Evolutionary conservation across 352 stramenopile species (phyloP).

Genomic region (Phytophthora cryptogea): DNA sequence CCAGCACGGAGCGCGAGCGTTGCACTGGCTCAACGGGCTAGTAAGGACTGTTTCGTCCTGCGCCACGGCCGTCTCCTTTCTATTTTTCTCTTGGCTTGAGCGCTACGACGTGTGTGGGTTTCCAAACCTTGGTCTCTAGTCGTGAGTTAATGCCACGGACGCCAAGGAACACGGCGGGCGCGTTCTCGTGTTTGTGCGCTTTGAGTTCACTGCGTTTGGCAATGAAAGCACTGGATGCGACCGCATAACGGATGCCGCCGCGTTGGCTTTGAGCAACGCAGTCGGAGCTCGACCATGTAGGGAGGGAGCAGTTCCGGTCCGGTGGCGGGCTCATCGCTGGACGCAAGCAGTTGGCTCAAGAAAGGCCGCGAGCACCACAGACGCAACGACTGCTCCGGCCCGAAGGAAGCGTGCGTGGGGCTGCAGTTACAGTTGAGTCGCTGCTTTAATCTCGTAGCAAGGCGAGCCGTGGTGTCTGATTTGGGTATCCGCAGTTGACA

Average conservation of each 20-base stretch:
- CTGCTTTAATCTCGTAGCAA: neutral
- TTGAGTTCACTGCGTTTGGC: neutral
- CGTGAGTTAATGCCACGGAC: constrained; percentile 13
- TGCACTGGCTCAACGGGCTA: constrained; percentile 29
- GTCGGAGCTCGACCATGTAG: neutral
- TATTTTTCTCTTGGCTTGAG: constrained; percentile 24
- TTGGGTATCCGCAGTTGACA: constrained; percentile 1
- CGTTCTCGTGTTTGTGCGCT: constrained; percentile 13
- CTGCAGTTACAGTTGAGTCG: neutral
- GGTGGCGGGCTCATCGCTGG: constrained; percentile 11
- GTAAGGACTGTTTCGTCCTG: constrained; percentile 38
- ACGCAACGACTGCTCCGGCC: neutral
- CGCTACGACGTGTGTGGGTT: neutral
- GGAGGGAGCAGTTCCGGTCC: neutral
- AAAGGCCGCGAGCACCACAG: constrained; percentile 6
- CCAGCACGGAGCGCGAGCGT: constrained; percentile 16
- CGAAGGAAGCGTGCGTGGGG: constrained; percentile 1
- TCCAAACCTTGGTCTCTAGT: neutral
- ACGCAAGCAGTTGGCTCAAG: constrained; percentile 14
- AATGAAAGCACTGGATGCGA: neutral
- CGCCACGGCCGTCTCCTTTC: constrained; percentile 27
- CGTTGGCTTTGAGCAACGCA: constrained; percentile 9
- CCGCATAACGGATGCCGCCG: neutral
- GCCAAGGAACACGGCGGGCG: constrained; percentile 13
- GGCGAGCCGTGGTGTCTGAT: constrained; percentile 1